A percentile compares a stretch with the other conserved stretches of the same genome.
Evolutionary conservation across 352 stramenopile genomes (phyloP).

Genomic region (Phytopythium aichiense): DNA sequence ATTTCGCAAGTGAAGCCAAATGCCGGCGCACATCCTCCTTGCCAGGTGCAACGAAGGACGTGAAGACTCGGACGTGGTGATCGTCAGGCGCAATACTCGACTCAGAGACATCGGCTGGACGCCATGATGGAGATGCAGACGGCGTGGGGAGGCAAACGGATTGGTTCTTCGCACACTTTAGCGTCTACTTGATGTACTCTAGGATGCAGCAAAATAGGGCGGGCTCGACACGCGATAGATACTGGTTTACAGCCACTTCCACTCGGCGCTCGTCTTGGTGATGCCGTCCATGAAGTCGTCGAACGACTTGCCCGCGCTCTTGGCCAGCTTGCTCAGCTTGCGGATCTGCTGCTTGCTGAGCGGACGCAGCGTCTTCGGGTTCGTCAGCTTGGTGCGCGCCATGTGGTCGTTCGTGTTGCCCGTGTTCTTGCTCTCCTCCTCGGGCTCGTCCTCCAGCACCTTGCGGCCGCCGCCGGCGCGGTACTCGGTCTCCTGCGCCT

Average conservation of each 20-base stretch:
- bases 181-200: neutral
- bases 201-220: neutral
- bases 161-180: neutral
- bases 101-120: no score
- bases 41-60: no score
- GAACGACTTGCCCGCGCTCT: conserved; percentile 52
- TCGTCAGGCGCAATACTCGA: no score
- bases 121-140: no score
- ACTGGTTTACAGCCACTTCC: conserved; percentile 62
- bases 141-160: no score
- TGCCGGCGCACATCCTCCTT: no score
- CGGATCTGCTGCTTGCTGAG: conserved; percentile 69
- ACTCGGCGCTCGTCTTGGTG: conserved; percentile 57
- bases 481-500: conserved; percentile 72
- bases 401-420: conserved; percentile 46
- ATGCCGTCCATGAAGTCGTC: conserved; percentile 57
- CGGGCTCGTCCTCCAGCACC: conserved; percentile 46
- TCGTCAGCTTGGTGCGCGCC: conserved; percentile 65
- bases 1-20: no score
- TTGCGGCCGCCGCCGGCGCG: conserved; percentile 56
- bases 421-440: conserved; percentile 37
- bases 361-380: conserved; percentile 67
- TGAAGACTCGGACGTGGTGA: no score
- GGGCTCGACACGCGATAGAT: neutral
- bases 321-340: conserved; percentile 58